phyloP scores from a whole-genome alignment of 2,329 filamentous ascomycete species.

The Trichophyton rubrum region DNA sequence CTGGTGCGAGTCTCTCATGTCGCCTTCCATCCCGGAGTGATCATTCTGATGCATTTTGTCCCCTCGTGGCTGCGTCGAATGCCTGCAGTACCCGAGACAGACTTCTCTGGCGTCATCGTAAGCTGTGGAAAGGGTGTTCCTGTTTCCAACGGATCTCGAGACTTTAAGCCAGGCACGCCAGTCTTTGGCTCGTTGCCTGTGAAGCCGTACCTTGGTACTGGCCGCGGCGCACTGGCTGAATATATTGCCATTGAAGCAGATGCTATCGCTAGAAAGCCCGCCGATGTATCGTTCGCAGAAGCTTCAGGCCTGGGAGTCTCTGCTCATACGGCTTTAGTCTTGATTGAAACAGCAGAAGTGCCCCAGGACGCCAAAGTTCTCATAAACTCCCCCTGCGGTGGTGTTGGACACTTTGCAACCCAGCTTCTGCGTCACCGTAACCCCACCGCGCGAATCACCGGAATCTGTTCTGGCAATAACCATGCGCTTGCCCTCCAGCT shows the following conservation, averaged over 20 bases:
- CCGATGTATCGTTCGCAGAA: constrained; percentile 5
- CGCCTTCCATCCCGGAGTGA: constrained; percentile 9
- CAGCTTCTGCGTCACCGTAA: constrained; percentile 7
- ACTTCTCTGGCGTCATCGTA: constrained; percentile 11
- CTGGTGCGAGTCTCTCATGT: constrained; percentile 12
- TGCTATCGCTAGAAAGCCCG: constrained; percentile 6
- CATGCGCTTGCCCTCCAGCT: constrained; percentile 6
- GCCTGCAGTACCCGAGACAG: constrained; percentile 10
- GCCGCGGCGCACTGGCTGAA: constrained; percentile 7
- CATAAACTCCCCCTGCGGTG: constrained; percentile 11
- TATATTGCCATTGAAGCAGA: constrained; percentile 10
- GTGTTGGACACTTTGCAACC: constrained; percentile 10
- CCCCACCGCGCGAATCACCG: constrained; percentile 8
- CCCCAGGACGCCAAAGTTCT: constrained; percentile 6
- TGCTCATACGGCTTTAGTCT: constrained; percentile 7
- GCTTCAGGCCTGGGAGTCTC: constrained; percentile 9
- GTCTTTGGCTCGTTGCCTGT: constrained; percentile 13
- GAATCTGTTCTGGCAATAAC: constrained; percentile 10
- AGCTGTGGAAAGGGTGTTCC: constrained; percentile 5
- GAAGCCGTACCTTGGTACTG: constrained; percentile 5
- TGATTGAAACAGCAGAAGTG: constrained; percentile 7
- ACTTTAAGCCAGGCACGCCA: constrained; percentile 6
- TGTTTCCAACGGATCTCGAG: background rate
- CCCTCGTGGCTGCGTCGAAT: constrained; percentile 8
- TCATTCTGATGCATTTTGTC: constrained; percentile 10